Evolutionary conservation across 257 asterid species (phyloP).

Genomic region (Solanum rostratum): DNA sequence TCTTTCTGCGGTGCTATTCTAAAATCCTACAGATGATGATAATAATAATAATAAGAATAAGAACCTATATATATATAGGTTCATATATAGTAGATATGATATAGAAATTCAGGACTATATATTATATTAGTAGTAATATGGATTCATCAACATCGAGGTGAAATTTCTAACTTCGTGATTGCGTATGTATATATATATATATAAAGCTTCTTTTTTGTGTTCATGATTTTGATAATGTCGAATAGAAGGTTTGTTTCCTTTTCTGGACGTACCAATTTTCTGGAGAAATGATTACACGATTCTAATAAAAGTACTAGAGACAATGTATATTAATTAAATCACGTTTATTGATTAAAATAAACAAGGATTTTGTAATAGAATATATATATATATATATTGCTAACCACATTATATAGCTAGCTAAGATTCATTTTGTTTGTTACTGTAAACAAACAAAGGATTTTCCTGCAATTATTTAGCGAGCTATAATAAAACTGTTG

Average conservation of each 20-base stretch:
- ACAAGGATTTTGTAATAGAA: neutral
- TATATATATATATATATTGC: neutral
- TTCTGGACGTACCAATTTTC: neutral
- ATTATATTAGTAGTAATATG: neutral
- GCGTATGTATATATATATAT: neutral
- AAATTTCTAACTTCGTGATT: neutral
- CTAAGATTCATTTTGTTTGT: too few relatives aligned
- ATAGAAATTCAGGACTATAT: neutral
- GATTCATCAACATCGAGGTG: neutral
- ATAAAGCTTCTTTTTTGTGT: neutral
- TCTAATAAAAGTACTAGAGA: neutral
- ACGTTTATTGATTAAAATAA: neutral
- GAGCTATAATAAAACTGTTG: too few relatives aligned
- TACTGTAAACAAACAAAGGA: too few relatives aligned
- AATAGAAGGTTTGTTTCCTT: neutral
- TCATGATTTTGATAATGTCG: neutral
- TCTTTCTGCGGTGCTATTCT: conserved; percentile 57
- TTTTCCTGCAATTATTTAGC: too few relatives aligned
- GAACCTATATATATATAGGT: neutral
- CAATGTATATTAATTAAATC: neutral
- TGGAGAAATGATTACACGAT: neutral
- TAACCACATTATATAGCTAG: neutral
- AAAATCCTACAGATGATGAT: conserved; percentile 44
- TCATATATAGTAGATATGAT: neutral
- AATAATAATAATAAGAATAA: neutral